Conservation (phyloP, 331 rosid genomes). For the Acacia concinna region DNA sequence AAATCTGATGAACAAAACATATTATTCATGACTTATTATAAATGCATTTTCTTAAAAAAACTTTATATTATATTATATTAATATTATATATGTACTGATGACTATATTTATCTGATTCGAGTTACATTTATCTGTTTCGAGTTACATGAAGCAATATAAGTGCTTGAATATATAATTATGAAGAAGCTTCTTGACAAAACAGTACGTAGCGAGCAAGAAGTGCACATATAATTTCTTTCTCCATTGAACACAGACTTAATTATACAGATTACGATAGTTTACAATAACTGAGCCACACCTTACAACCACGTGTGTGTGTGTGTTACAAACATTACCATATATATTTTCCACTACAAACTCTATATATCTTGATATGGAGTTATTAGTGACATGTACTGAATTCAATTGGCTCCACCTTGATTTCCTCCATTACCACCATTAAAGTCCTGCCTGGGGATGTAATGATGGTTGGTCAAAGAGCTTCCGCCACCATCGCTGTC, state of each 20-base stretch:
- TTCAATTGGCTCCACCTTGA: conserved; percentile 19
- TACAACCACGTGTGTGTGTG: background rate
- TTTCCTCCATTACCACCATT: conserved; percentile 23
- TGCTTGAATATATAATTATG: background rate
- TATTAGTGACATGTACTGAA: background rate
- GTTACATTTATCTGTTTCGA: no score
- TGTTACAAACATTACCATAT: background rate
- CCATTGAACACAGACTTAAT: background rate
- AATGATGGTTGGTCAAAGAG: conserved; percentile 44
- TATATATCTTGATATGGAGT: background rate
- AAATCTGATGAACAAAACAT: background rate
- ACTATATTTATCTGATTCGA: no score
- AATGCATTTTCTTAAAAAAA: no score
- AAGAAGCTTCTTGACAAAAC: background rate
- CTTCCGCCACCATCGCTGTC: conserved; percentile 11
- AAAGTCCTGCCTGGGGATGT: conserved; percentile 48
- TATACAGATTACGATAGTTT: background rate
- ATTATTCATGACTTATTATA: background rate
- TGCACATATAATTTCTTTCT: background rate
- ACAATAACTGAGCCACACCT: background rate
- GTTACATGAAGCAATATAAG: background rate
- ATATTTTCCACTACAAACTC: background rate
- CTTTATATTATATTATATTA: no score
- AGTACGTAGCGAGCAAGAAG: background rate
- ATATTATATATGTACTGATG: no score